Evolutionary conservation across 1,284 basidiomycete species (phyloP).

Genomic region (Irpex rosettiformis): DNA sequence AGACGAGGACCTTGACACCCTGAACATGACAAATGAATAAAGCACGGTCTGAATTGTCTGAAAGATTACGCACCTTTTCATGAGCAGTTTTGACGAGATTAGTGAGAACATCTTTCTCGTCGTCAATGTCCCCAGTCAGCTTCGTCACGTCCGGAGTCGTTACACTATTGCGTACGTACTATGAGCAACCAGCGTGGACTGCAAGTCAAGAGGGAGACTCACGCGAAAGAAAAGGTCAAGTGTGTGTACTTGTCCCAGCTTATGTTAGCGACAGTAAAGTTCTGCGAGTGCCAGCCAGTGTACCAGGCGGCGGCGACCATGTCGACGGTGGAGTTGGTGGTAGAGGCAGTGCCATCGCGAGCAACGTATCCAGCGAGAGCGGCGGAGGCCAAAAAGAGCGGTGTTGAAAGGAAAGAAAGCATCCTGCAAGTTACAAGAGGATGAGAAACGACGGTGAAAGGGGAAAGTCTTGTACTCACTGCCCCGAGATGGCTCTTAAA

Average conservation of each 20-base stretch:
- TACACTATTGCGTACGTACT: no score
- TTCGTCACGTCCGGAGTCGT: conserved; percentile 22
- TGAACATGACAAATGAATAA: conserved; percentile 23
- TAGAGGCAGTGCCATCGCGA: conserved; percentile 8
- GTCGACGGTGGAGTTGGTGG: conserved; percentile 23
- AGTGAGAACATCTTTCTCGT: conserved; percentile 22
- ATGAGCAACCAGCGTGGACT: no score
- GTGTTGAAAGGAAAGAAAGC: conserved; percentile 19
- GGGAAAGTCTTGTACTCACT: background rate
- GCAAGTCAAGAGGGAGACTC: conserved; percentile 30
- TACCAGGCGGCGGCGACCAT: conserved; percentile 58
- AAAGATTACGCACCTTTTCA: conserved; percentile 19
- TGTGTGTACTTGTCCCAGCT: conserved; percentile 63
- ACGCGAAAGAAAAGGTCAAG: conserved; percentile 65
- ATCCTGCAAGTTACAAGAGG: conserved; percentile 14
- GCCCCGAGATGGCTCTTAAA: no score
- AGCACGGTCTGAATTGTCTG: background rate
- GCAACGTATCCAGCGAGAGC: conserved; percentile 9
- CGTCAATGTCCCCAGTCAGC: conserved; percentile 19
- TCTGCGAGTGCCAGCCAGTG: conserved; percentile 53
- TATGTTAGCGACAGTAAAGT: conserved; percentile 44
- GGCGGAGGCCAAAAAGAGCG: conserved; percentile 18
- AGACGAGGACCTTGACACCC: conserved; percentile 65
- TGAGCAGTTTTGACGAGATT: conserved; percentile 29
- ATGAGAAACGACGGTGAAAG: conserved; percentile 4